phyloP scores from a whole-genome alignment of 352 stramenopile species.

The Globisporangium perplexum region DNA sequence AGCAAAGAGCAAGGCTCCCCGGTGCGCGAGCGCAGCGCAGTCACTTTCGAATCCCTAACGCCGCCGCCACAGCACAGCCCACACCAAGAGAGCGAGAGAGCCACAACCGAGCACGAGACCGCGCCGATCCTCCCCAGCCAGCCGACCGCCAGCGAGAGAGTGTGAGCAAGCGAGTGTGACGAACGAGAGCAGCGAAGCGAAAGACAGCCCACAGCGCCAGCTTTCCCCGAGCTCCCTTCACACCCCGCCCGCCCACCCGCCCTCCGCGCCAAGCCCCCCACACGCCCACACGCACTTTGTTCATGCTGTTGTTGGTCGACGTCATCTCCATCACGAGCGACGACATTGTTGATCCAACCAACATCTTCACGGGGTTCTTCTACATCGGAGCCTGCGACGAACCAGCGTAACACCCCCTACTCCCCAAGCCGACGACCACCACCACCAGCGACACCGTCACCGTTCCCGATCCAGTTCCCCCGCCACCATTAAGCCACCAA shows the following conservation, averaged over 20 bases:
- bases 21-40: no score
- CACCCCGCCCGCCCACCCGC: not conserved
- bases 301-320: constrained; percentile 80
- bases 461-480: not conserved
- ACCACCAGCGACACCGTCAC: not conserved
- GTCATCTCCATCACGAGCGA: constrained; percentile 64
- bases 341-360: constrained; percentile 86
- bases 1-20: no score
- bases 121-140: not conserved
- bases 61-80: not conserved
- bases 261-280: not conserved
- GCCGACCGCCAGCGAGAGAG: constrained; percentile 4
- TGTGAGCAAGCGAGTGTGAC: constrained; percentile 7
- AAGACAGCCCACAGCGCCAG: constrained; percentile 13
- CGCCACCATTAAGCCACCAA: constrained; percentile 7
- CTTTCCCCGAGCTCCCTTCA: constrained; percentile 1
- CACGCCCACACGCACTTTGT: constrained; percentile 24
- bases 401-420: constrained; percentile 66
- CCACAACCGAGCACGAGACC: no score
- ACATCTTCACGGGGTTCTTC: constrained; percentile 88
- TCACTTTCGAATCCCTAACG: not conserved
- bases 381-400: constrained; percentile 89
- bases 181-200: constrained; percentile 8
- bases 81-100: not conserved
- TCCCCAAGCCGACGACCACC: not conserved